A percentile compares a stretch with the other conserved stretches of the same genome.
These are phyloP conservation scores for Euphrasia arctica DNA, from an alignment of 305 asterid genomes.

Conservation along the genomic window DNA sequence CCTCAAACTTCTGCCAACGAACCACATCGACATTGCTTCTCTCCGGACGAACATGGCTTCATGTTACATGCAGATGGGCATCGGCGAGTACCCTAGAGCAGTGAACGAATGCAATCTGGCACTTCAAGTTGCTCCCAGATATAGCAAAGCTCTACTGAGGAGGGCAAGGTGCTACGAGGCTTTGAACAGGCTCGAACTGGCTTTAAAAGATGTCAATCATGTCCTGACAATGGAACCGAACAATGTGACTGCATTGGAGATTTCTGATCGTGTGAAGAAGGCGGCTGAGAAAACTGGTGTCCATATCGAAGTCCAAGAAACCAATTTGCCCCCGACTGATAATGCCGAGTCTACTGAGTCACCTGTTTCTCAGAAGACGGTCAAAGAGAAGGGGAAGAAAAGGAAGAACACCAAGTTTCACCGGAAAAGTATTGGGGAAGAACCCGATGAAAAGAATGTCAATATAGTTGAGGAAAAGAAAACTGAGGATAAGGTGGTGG, in stretches of 20 bases:
- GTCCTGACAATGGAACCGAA: constrained; percentile 81
- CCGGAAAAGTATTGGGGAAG: constrained; percentile 38
- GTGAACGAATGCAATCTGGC: constrained; percentile 83
- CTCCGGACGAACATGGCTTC: constrained; percentile 84
- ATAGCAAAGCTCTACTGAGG: constrained; percentile 77
- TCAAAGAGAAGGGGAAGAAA: constrained; percentile 54
- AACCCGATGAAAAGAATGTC: constrained; percentile 44
- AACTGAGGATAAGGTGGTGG: constrained; percentile 65
- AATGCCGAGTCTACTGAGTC: constrained; percentile 36
- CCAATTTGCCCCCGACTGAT: constrained; percentile 35
- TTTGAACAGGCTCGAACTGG: constrained; percentile 70
- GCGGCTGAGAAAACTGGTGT: constrained; percentile 17
- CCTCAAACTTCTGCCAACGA: constrained; percentile 65
- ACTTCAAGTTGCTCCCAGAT: constrained; percentile 83
- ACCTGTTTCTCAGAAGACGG: constrained; percentile 35
- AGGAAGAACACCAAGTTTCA: constrained; percentile 54
- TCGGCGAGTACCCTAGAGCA: constrained; percentile 92
- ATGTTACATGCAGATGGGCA: constrained; percentile 89
- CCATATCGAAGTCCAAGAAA: constrained; percentile 52
- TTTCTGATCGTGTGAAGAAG: constrained; percentile 52
- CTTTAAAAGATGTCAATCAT: constrained; percentile 60
- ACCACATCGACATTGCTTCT: constrained; percentile 81
- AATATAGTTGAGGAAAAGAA: constrained; percentile 46
- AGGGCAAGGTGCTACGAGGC: constrained; percentile 82
- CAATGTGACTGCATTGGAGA: constrained; percentile 75